These are phyloP conservation scores for Ophiocordyceps camponoti-leonardi DNA, from an alignment of 2,329 filamentous ascomycete genomes.

Conservation along the genomic window DNA sequence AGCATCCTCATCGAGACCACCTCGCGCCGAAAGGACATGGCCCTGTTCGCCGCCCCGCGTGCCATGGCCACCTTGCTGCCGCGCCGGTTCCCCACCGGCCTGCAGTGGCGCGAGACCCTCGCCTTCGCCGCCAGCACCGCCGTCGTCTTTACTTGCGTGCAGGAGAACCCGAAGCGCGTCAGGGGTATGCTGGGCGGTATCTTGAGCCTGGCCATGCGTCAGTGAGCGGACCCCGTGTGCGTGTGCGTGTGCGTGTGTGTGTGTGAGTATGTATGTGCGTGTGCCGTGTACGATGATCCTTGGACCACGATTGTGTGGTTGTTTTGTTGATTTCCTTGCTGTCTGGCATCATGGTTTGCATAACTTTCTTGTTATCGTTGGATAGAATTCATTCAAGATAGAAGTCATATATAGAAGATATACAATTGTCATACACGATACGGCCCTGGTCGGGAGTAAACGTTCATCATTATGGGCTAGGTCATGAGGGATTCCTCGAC, in stretches of 20 bases:
- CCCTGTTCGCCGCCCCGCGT: slow-evolving; percentile 64
- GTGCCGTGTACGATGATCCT: not conserved
- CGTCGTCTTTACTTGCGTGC: slow-evolving; percentile 49
- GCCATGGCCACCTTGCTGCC: slow-evolving; percentile 62
- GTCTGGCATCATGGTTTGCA: no score
- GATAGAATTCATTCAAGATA: no score
- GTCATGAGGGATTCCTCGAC: no score
- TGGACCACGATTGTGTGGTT: not conserved
- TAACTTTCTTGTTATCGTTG: no score
- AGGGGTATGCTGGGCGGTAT: slow-evolving; percentile 52
- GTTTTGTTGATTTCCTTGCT: no score
- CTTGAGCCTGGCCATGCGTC: slow-evolving; percentile 29
- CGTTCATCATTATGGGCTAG: no score
- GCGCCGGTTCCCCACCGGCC: slow-evolving; percentile 42
- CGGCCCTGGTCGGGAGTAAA: no score
- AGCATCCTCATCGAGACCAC: slow-evolving; percentile 58
- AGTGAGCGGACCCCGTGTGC: slow-evolving; percentile 3
- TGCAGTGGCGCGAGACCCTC: slow-evolving; percentile 50
- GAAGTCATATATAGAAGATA: no score
- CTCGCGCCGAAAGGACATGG: slow-evolving; percentile 53
- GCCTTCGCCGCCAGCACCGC: slow-evolving; percentile 52
- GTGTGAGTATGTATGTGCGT: no score
- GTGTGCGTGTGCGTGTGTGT: no score
- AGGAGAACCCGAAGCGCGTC: slow-evolving; percentile 44
- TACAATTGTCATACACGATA: no score